Base-by-base conservation (phyloP, 2,329 filamentous ascomycete genomes). In the Diaporthe capsici region DNA sequence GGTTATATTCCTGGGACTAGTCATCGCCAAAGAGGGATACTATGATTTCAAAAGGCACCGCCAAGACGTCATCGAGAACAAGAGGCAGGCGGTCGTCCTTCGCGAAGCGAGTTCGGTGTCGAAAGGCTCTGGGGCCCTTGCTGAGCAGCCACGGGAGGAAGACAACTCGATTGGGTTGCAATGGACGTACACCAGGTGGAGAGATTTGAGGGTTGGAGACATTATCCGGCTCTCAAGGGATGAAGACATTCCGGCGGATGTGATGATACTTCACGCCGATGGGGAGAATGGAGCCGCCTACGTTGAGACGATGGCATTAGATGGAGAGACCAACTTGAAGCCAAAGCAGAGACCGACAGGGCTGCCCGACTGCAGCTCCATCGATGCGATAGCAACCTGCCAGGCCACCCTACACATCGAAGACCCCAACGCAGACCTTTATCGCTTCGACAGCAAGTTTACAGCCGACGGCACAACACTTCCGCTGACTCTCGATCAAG, bases 21-120 rank as follows among this genome's bases (percentile, higher is more conserved):
- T 95, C 0, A 94, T 98, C 80, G 89, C 89, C 42, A 98, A 98
- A 82, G 95, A 98, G 85, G 95, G 95, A 0, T 97, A 95, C 79
- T 95, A 98, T 82, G 95, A 98, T 83, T 92, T 93, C 80, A 91
- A 94, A 79, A 89, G 95, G 76, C 94, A 97, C 83, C 90, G 93
- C 22, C 87, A 97, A 63, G 95, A 98, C 81, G 95, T 93, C 80
- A 90, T 94, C 31, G 95, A 98, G 83, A 98, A 98, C 81, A 88
- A 88, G 7, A 85, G 86, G 65, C 83, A 85, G 13, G 86, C 86
- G 1, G 88, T 85, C 1, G 85, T 89, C 3, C 81, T 90, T 28
- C 84, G 86, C 44, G 82, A 81, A 37, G 79, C 91, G 88, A 80
- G 84, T 95, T 31, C 84, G 93, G 17, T 28, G 28, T 67, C 61